Evolutionary conservation across 2,329 filamentous ascomycete species (phyloP), one percentile per base, ranked within the genome.

Genomic region (Phyllosticta citrichinensis): DNA sequence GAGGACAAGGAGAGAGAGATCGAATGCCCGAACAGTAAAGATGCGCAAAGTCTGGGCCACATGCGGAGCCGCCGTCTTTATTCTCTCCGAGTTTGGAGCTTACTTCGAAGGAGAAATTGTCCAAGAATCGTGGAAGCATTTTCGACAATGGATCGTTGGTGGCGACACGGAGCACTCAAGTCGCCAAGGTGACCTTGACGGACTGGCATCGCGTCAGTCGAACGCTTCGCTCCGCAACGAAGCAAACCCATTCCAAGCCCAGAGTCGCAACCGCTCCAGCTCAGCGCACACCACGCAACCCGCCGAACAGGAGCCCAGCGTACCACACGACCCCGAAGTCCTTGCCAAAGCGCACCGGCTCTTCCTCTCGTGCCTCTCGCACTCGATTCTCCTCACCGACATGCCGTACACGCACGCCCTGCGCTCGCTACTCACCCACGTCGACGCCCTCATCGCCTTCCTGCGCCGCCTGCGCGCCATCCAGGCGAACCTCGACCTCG

Each of bases 61-160:
- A 0, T 87, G 88, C 66, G 91, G 89, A 68, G 89, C 91, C 2
- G 87, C 90, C 1, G 83, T 96, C 3, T 97, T 96, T 75, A 88
- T 97, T 66, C 79, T 97, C 3, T 90, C 89, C 0, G 92, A 97
- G 71, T 87, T 90, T 14, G 88, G 93, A 66, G 85, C 85, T 2
- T 97, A 96, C 68, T 85, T 97, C 53, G 93, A 97, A 72, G 90
- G 89, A 1, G 91, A 96, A 69, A 87, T 97, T 6, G 87, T 97
- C 14, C 84, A 86, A 63, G 86, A 86, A 33, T 86, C 90, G 1
- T 97, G 91, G 84, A 82, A 87, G 17, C 85, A 88, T 57, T 92
- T 97, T 66, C 83, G 88, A 58, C 72, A 74, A 14, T 97, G 92
- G 91, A 78, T 96, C 19, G 79, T 79, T 27, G 66, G 67, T 12